Conservation (phyloP, 768 basidiomycete genomes). For the Galerina sulciceps region DNA sequence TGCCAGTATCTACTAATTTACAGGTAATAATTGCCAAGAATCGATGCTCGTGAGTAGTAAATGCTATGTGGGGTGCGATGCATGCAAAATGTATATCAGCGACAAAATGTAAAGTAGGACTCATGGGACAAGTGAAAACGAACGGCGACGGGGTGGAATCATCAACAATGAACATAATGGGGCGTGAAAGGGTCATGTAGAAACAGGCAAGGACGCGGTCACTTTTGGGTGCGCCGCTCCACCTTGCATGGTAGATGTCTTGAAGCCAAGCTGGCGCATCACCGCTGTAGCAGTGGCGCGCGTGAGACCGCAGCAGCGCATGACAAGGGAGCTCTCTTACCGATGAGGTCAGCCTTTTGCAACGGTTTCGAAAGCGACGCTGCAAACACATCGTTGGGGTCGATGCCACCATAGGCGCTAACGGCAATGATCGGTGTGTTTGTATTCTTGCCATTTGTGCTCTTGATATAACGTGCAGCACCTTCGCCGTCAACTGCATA, state of each 20-base stretch:
- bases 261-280: conserved; percentile 91
- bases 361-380: conserved; percentile 89
- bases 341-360: conserved; percentile 83
- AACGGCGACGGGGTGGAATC: conserved; percentile 17
- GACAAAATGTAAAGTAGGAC: conserved; percentile 30
- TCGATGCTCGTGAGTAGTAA: conserved; percentile 33
- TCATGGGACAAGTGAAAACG: conserved; percentile 34
- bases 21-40: conserved; percentile 40
- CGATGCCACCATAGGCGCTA: conserved; percentile 82
- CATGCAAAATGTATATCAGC: conserved; percentile 41
- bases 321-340: conserved; percentile 31
- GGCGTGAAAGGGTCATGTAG: conserved; percentile 38
- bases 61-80: conserved; percentile 31
- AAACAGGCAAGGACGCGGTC: conserved; percentile 44
- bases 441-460: conserved; percentile 93
- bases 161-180: conserved; percentile 27
- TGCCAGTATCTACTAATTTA: conserved; percentile 48
- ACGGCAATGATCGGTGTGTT: conserved; percentile 92
- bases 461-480: conserved; percentile 96
- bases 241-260: conserved; percentile 74
- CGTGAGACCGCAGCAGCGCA: neutral
- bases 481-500: conserved; percentile 88
- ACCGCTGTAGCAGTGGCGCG: conserved; percentile 38
- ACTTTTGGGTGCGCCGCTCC: conserved; percentile 56
- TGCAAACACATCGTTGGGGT: conserved; percentile 72